Percentiles rank a stretch among this genome's conserved stretches.
Conservation (phyloP, 306 rosid species). For the Vigna nakashimae region DNA sequence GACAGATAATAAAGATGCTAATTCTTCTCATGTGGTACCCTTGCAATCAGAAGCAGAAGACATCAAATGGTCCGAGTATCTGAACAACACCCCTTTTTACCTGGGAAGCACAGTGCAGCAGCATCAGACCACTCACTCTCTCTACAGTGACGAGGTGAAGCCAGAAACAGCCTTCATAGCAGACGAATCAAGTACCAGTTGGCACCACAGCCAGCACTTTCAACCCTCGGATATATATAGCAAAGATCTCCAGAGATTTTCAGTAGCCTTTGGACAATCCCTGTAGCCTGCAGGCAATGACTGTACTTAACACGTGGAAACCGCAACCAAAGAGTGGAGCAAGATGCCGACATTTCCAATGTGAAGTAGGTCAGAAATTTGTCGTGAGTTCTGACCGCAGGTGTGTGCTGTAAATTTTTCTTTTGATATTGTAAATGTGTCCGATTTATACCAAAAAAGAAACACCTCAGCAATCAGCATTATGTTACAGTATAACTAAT, state of each 20-base stretch:
- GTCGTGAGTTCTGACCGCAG: conserved; percentile 52
- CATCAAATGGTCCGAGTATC: conserved; percentile 79
- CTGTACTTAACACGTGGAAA: conserved; percentile 33
- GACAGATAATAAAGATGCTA: conserved; percentile 32
- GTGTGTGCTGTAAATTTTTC: conserved; percentile 62
- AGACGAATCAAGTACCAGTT: conserved; percentile 44
- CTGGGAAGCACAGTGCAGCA: conserved; percentile 51
- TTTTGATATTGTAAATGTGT: conserved; percentile 65
- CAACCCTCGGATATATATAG: conserved; percentile 62
- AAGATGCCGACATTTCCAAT: conserved; percentile 50
- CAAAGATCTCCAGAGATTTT: conserved; percentile 82
- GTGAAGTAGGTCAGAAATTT: conserved; percentile 53
- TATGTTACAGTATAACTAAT: conserved; percentile 41
- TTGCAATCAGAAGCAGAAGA: conserved; percentile 58
- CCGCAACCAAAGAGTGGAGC: conserved; percentile 12
- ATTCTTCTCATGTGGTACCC: conserved; percentile 25
- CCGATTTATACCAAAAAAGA: conserved; percentile 40
- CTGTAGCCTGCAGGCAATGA: conserved; percentile 49
- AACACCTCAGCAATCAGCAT: conserved; percentile 42
- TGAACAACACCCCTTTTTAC: conserved; percentile 58
- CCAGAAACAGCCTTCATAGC: conserved; percentile 58
- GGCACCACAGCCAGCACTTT: conserved; percentile 56
- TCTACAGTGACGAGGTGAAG: conserved; percentile 59
- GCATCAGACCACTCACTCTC: conserved; percentile 48
- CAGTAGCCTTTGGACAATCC: conserved; percentile 81